Conservation (phyloP, 768 basidiomycete species). For the Gyrodon lividus region DNA sequence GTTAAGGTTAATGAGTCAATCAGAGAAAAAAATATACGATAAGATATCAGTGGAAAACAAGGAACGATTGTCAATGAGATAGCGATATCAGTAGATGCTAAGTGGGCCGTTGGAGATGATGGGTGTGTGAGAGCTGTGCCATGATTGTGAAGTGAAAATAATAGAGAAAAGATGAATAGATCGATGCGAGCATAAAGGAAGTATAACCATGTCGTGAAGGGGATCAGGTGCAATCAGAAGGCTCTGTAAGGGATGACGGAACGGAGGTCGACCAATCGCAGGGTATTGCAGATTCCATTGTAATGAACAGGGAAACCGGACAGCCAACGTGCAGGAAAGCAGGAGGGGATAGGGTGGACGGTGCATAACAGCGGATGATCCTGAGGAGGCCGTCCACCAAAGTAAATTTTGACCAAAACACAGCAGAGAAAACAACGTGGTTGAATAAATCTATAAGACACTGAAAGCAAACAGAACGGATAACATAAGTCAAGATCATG, state of each 20-base stretch:
- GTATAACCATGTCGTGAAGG: background rate
- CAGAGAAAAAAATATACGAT: background rate
- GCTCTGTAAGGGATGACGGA: background rate
- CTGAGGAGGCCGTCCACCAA: background rate
- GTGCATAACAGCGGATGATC: background rate
- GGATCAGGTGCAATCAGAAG: background rate
- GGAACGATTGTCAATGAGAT: background rate
- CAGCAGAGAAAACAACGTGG: conserved; percentile 15
- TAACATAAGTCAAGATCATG: conserved; percentile 8
- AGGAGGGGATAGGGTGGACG: background rate
- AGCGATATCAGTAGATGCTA: background rate
- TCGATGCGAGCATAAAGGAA: background rate
- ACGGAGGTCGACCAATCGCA: conserved; percentile 7
- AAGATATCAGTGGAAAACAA: conserved; percentile 3
- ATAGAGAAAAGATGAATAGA: background rate
- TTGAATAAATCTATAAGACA: conserved; percentile 23
- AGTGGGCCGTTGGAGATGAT: background rate
- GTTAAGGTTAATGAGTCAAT: conserved; percentile 1
- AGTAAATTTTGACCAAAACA: conserved; percentile 10
- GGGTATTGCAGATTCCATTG: background rate
- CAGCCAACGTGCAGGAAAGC: background rate
- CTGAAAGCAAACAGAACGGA: conserved; percentile 18
- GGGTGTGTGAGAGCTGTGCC: background rate
- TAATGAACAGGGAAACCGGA: background rate
- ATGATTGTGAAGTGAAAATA: conserved; percentile 19